These are phyloP conservation scores for Akanthomyces uredinophilus DNA, from an alignment of 2,329 filamentous ascomycete species.

Conservation along the genomic window DNA sequence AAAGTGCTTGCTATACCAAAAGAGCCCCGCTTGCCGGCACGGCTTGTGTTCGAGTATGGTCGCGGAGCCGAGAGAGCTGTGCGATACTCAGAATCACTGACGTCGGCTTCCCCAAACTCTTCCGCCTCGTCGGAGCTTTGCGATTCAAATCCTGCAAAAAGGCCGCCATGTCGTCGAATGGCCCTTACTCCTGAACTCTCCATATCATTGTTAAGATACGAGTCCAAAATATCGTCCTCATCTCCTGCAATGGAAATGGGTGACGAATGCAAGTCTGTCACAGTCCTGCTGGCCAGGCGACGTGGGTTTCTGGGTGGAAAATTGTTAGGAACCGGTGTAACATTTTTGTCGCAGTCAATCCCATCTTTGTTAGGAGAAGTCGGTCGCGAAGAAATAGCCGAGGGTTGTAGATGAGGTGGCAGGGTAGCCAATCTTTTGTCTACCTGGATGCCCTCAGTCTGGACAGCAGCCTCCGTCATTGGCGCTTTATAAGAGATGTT, in stretches of 20 bases:
- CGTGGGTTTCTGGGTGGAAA: slow-evolving; percentile 57
- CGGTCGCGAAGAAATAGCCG: slow-evolving; percentile 61
- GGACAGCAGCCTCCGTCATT: slow-evolving; percentile 45
- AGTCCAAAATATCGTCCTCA: slow-evolving; percentile 47
- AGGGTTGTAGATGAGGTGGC: slow-evolving; percentile 73
- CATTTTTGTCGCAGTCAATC: slow-evolving; percentile 33
- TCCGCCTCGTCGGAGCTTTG: slow-evolving; percentile 62
- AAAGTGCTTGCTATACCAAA: slow-evolving; percentile 34
- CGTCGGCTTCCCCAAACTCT: slow-evolving; percentile 55
- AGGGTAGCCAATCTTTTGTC: slow-evolving; percentile 72
- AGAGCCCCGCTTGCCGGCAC: slow-evolving; percentile 39
- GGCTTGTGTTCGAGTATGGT: slow-evolving; percentile 38
- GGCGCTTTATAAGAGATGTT: slow-evolving; percentile 25
- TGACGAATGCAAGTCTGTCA: slow-evolving; percentile 34
- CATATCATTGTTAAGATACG: slow-evolving; percentile 72
- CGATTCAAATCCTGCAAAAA: slow-evolving; percentile 81
- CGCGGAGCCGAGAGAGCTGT: slow-evolving; percentile 61
- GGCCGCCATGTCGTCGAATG: slow-evolving; percentile 71
- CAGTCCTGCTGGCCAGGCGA: slow-evolving; percentile 45
- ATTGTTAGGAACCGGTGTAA: slow-evolving; percentile 48
- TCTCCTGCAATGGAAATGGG: slow-evolving; percentile 36
- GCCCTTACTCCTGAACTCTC: slow-evolving; percentile 55
- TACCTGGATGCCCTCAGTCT: slow-evolving; percentile 87
- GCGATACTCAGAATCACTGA: slow-evolving; percentile 62
- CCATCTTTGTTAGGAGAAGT: slow-evolving; percentile 43